Evolutionary conservation across 139 green algal species (phyloP).

Genomic region (Chlamydomonas incerta): DNA sequence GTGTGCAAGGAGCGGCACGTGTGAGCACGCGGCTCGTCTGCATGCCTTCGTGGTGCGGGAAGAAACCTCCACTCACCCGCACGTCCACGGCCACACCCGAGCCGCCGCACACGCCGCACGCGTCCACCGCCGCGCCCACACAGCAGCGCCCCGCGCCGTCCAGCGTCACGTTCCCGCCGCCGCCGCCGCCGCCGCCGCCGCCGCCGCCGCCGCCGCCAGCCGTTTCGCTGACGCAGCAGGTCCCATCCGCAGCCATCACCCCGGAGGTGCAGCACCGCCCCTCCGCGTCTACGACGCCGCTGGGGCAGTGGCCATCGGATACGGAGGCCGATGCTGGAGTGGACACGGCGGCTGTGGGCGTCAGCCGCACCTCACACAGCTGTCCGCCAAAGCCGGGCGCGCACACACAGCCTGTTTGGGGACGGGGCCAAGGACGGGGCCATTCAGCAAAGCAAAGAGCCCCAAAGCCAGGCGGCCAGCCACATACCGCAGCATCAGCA

Average conservation of each 20-base stretch:
- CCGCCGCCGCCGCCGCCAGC: background rate
- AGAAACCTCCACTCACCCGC: no score
- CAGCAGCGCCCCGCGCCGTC: conserved; percentile 66
- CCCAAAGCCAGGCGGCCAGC: no score
- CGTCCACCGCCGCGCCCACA: conserved; percentile 56
- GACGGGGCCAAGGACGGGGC: no score
- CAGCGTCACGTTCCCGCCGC: conserved; percentile 20
- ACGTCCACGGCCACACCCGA: conserved; percentile 55
- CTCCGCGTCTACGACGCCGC: conserved; percentile 39
- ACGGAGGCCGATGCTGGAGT: background rate
- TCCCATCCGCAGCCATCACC: conserved; percentile 36
- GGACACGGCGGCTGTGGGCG: background rate
- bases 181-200: background rate
- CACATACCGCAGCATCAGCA: no score
- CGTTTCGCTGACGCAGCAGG: conserved; percentile 46
- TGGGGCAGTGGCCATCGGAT: conserved; percentile 19
- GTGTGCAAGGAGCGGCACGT: no score
- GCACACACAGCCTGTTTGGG: conserved; percentile 18
- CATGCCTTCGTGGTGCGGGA: no score
- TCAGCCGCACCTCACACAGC: conserved; percentile 7
- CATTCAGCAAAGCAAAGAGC: no score
- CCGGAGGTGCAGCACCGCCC: conserved; percentile 43
- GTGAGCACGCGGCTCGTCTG: no score
- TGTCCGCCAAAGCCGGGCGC: background rate
- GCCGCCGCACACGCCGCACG: conserved; percentile 71